phyloP scores from a whole-genome alignment of 208 protist species.

The Porcisia deanei region DNA sequence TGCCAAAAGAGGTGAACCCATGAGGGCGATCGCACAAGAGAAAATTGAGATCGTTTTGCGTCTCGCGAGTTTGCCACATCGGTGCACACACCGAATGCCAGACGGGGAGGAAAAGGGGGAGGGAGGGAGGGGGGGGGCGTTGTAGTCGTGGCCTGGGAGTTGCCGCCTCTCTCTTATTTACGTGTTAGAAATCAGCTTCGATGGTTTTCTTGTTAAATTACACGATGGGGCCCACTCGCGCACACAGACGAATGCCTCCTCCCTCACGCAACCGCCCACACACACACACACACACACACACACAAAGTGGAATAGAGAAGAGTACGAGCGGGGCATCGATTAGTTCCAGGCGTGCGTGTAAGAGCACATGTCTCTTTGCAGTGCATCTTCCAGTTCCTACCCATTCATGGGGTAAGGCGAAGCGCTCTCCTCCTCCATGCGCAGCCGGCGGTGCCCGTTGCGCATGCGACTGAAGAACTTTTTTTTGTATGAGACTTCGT shows the following conservation, averaged over 20 bases:
- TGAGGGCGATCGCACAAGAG: too few species aligned
- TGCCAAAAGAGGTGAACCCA: too few species aligned
- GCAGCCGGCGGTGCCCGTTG: constrained; percentile 52
- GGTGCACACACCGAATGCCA: background rate
- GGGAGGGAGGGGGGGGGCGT: background rate
- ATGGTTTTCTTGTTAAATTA: too few species aligned
- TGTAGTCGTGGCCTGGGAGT: too few species aligned
- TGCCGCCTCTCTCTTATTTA: too few species aligned
- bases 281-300: background rate
- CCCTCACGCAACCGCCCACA: too few species aligned
- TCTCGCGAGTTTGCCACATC: background rate
- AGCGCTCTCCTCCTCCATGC: constrained; percentile 66
- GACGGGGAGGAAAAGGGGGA: background rate
- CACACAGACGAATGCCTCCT: background rate
- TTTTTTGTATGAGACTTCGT: constrained; percentile 75
- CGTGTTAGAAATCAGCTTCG: too few species aligned
- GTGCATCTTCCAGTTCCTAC: background rate
- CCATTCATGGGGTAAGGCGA: background rate
- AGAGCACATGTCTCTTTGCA: background rate
- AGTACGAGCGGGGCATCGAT: background rate
- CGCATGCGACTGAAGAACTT: constrained; percentile 70
- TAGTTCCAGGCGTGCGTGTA: background rate
- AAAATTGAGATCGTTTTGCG: too few species aligned
- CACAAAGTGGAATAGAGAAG: too few species aligned
- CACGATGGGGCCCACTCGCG: background rate